Evolutionary conservation across 176 grass and related monocot genomes (phyloP).

Genomic region (Bothriochloa decipiens): DNA sequence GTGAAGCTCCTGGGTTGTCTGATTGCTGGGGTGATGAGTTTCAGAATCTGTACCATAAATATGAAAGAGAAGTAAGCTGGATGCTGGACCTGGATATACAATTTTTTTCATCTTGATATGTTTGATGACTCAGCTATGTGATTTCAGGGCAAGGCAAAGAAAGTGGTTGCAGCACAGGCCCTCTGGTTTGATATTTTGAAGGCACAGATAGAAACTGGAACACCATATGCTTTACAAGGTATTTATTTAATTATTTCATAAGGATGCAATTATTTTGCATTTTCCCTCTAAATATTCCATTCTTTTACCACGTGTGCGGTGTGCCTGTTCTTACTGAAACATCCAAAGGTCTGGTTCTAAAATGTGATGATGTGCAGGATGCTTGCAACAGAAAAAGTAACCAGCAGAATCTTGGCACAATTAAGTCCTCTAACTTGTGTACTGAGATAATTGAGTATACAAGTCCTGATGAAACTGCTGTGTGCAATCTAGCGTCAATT

Average conservation of each 20-base stretch:
- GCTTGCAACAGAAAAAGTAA: slow-evolving; percentile 99
- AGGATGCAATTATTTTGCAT: not conserved
- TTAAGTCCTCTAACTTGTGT: slow-evolving; percentile 96
- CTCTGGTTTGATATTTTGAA: slow-evolving; percentile 99
- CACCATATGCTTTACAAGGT: slow-evolving; percentile 99
- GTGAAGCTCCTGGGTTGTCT: slow-evolving; percentile 86
- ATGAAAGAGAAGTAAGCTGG: slow-evolving; percentile 69
- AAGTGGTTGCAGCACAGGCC: slow-evolving; percentile 78
- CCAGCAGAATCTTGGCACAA: slow-evolving; percentile 95
- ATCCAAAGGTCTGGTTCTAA: not conserved
- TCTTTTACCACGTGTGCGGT: not conserved
- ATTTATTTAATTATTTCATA: not conserved
- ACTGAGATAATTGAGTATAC: slow-evolving; percentile 97
- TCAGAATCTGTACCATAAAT: slow-evolving; percentile 68
- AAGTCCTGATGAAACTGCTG: slow-evolving; percentile 86
- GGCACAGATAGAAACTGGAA: slow-evolving; percentile 98
- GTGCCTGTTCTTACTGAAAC: not conserved
- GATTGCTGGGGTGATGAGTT: slow-evolving; percentile 93
- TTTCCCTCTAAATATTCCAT: not conserved
- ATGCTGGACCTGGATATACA: slow-evolving; percentile 17
- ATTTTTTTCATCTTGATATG: not conserved
- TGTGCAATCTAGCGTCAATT: slow-evolving; percentile 95
- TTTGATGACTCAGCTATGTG: not conserved
- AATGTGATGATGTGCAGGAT: slow-evolving; percentile 57
- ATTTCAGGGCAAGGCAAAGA: slow-evolving; percentile 91